Percentiles rank a stretch among this genome's conserved stretches.
phyloP scores from a whole-genome alignment of 2,329 filamentous ascomycete species.

The Fusarium compactum region DNA sequence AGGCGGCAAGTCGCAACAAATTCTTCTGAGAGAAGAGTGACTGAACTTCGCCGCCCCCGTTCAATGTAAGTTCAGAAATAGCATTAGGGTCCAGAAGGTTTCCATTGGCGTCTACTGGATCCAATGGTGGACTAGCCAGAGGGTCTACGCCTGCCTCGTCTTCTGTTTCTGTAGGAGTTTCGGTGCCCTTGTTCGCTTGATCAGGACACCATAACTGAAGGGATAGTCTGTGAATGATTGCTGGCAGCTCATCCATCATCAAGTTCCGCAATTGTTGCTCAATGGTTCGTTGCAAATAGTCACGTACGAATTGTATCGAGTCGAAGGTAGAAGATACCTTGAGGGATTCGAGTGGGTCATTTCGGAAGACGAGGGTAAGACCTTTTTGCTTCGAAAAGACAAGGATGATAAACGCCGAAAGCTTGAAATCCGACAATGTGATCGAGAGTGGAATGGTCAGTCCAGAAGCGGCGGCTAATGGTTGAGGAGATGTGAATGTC shows the following conservation, averaged over 20 bases:
- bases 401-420: constrained; percentile 96
- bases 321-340: constrained; percentile 99
- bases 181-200: constrained; percentile 66
- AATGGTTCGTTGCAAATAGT: constrained; percentile 96
- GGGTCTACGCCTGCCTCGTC: constrained; percentile 79
- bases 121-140: constrained; percentile 82
- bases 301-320: constrained; percentile 96
- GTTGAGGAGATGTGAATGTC: constrained; percentile 90
- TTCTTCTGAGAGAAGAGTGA: constrained; percentile 97
- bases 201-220: constrained; percentile 91
- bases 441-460: constrained; percentile 98
- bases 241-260: constrained; percentile 98
- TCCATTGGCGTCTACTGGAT: constrained; percentile 84
- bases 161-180: constrained; percentile 61
- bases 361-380: constrained; percentile 94
- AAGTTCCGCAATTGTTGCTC: constrained; percentile 91
- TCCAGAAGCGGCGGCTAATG: constrained; percentile 88
- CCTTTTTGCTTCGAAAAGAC: constrained; percentile 99
- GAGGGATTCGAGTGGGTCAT: constrained; percentile 96
- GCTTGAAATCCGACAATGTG: constrained; percentile 92
- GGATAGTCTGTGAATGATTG: constrained; percentile 94
- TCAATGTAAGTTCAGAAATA: constrained; percentile 81
- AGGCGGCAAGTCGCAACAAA: constrained; percentile 80
- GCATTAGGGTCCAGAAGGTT: constrained; percentile 81
- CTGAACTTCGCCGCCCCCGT: constrained; percentile 84